These are phyloP conservation scores for Stachybotrys chartarum DNA, from an alignment of 2,329 filamentous ascomycete genomes.

Conservation along the genomic window DNA sequence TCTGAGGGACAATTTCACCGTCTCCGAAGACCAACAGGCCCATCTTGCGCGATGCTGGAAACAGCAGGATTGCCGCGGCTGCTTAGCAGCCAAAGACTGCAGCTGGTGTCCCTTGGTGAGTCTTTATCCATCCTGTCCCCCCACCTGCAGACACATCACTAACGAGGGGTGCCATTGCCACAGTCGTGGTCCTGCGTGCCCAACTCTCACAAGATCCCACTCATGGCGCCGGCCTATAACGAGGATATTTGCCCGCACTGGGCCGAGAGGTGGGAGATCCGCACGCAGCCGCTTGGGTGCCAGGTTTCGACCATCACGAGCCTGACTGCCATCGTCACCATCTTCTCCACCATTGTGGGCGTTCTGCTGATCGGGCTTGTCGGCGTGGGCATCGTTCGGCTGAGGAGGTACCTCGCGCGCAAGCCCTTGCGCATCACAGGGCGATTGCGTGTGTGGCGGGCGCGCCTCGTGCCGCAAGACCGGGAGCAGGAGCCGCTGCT, in stretches of 20 bases:
- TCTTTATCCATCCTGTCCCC: constrained; percentile 2
- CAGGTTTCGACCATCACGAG: constrained; percentile 26
- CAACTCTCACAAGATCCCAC: constrained; percentile 34
- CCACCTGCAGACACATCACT: not conserved
- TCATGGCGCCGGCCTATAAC: constrained; percentile 44
- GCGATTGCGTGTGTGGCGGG: constrained; percentile 9
- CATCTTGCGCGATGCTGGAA: constrained; percentile 45
- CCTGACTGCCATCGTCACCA: constrained; percentile 17
- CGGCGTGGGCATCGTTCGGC: constrained; percentile 11
- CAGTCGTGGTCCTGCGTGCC: constrained; percentile 49
- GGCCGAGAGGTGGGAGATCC: constrained; percentile 32
- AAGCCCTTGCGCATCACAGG: constrained; percentile 10
- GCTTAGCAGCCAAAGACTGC: constrained; percentile 34
- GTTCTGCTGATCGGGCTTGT: constrained; percentile 15
- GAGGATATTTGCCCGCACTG: constrained; percentile 44
- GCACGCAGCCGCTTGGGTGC: constrained; percentile 27
- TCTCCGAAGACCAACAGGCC: constrained; percentile 19
- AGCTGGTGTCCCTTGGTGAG: constrained; percentile 48
- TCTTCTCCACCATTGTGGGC: constrained; percentile 19
- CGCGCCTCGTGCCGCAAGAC: constrained; percentile 5
- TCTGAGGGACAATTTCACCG: constrained; percentile 22
- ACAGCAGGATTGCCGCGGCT: constrained; percentile 39
- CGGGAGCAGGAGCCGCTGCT: constrained; percentile 23
- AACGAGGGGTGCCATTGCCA: not conserved
- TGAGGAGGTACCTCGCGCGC: constrained; percentile 13